Percentiles rank a stretch among this genome's conserved stretches.
Evolutionary conservation across 148 eudicot species (phyloP).

Genomic region (Vaccinium macrocarpon): DNA sequence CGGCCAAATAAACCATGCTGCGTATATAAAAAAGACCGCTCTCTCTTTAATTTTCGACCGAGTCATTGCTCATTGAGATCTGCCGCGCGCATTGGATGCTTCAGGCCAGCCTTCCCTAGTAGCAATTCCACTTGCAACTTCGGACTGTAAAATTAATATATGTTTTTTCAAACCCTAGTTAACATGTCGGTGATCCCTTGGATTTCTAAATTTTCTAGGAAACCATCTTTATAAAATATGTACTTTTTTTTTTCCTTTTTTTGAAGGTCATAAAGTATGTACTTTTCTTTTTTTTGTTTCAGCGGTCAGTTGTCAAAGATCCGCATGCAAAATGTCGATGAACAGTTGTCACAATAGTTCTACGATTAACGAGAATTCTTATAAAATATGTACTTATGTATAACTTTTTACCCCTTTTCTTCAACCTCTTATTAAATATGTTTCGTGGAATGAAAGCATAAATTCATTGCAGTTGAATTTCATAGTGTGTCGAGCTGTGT

Average conservation of each 20-base stretch:
- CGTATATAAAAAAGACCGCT: not conserved
- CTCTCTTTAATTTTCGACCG: not conserved
- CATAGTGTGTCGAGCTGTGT: not conserved
- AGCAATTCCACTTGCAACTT: not conserved
- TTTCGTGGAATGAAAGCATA: not conserved
- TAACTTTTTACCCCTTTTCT: not conserved
- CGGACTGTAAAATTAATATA: not conserved
- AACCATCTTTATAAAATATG: not conserved
- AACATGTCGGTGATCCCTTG: not conserved
- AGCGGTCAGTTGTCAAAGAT: too few species aligned
- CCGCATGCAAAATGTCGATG: too few species aligned
- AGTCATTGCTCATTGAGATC: constrained; percentile 13
- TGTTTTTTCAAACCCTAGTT: not conserved
- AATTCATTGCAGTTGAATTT: not conserved
- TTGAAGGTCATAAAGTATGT: not conserved
- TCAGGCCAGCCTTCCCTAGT: not conserved
- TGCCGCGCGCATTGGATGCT: constrained; percentile 13
- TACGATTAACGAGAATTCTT: not conserved
- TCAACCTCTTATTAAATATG: not conserved
- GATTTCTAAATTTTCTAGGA: not conserved
- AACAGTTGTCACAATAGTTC: too few species aligned
- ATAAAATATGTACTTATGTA: not conserved
- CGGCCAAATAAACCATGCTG: not conserved
- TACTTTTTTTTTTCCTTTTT: too few species aligned
- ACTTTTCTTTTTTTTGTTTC: not conserved